Conservation (phyloP, 306 rosid species). For the Neltuma alba region DNA sequence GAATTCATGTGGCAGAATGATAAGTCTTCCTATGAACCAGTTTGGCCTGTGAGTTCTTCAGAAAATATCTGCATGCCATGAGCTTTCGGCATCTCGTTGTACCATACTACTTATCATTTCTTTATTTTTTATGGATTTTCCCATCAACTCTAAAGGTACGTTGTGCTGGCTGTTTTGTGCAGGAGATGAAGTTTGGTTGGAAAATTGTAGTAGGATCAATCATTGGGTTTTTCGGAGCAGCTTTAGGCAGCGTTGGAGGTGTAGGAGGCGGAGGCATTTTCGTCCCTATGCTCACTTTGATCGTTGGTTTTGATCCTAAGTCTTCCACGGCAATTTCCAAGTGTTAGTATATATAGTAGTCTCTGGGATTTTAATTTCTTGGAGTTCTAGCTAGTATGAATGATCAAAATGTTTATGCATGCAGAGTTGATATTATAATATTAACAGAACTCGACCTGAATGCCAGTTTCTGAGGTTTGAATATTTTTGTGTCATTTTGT, state of each 20-base stretch:
- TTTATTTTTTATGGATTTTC: not conserved
- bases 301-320: conserved; percentile 86
- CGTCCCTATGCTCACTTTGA: conserved; percentile 83
- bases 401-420: not conserved
- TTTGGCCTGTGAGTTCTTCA: conserved; percentile 76
- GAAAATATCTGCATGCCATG: not conserved
- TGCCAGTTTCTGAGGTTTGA: not conserved
- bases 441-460: no score
- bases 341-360: conserved; percentile 54
- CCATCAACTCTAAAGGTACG: not conserved
- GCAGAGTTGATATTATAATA: not conserved
- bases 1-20: conserved; percentile 62
- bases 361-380: not conserved
- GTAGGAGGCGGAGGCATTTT: conserved; percentile 95
- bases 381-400: not conserved
- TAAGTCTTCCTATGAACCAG: conserved; percentile 61
- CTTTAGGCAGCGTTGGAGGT: conserved; percentile 88
- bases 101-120: not conserved
- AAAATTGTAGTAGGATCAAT: conserved; percentile 66
- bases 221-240: conserved; percentile 87
- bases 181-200: conserved; percentile 89
- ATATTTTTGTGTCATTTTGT: conserved; percentile 11
- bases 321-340: conserved; percentile 86
- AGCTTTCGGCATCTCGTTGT: not conserved
- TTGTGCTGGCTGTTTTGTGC: conserved; percentile 35